These are phyloP conservation scores for Lathyrus tuberosus DNA, from an alignment of 306 rosid genomes.

Conservation along the genomic window DNA sequence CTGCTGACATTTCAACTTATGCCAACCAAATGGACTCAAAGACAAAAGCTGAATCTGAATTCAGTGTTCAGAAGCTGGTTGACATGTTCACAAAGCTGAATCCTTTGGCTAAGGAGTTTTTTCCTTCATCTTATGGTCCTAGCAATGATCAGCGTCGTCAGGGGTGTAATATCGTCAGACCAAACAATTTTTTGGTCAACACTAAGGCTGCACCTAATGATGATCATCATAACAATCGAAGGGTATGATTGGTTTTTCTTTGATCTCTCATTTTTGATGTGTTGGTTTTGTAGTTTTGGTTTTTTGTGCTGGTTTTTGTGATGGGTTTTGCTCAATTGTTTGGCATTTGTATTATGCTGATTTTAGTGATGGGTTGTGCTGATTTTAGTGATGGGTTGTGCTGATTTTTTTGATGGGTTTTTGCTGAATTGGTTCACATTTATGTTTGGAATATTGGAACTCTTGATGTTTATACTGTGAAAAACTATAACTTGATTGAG, in stretches of 20 bases:
- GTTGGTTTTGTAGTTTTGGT: not conserved
- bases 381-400: slow-evolving; percentile 4
- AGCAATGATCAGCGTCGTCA: slow-evolving; percentile 48
- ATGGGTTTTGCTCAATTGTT: slow-evolving; percentile 26
- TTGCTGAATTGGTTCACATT: not conserved
- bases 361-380: slow-evolving; percentile 16
- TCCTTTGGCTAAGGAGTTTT: slow-evolving; percentile 88
- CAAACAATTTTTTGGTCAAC: slow-evolving; percentile 50
- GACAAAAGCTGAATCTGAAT: slow-evolving; percentile 62
- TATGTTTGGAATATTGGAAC: not conserved
- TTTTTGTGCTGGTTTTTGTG: not conserved
- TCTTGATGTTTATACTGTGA: not conserved
- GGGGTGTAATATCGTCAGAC: slow-evolving; percentile 52
- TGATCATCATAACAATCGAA: slow-evolving; percentile 57
- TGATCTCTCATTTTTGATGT: slow-evolving; percentile 37
- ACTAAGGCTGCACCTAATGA: slow-evolving; percentile 60
- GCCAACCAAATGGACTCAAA: slow-evolving; percentile 75
- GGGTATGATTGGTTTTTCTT: slow-evolving; percentile 62
- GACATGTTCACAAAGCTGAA: slow-evolving; percentile 93
- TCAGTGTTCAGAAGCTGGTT: slow-evolving; percentile 87
- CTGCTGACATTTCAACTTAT: slow-evolving; percentile 79
- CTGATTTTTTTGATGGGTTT: slow-evolving; percentile 25
- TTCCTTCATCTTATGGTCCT: slow-evolving; percentile 71
- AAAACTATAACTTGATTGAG: too few relatives aligned
- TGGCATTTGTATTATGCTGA: not conserved